Base-by-base conservation (phyloP, 768 basidiomycete genomes). In the Kwoniella dendrophila region DNA sequence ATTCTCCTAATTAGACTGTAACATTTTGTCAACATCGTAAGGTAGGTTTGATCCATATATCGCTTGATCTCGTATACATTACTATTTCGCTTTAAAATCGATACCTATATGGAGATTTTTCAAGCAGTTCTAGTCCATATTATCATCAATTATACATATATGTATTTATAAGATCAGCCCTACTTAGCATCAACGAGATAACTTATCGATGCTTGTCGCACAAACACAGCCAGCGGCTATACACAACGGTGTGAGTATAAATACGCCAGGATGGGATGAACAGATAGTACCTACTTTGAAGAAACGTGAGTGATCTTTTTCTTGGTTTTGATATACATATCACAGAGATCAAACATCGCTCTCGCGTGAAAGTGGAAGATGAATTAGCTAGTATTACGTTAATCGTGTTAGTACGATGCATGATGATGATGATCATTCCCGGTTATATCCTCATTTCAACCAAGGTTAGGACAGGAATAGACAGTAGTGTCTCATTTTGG, bases 261-360 rank as follows among this genome's bases (percentile, higher is more conserved):
- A 44, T 34, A 34, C 47, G 10, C 30, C 47, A 49, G 40, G 34
- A 36, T 71, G 67, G 66, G 66, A 71, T 43, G 66, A 71, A 36
- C 63, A 71, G 58, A 66, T 71, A 10, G 70, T 71, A 26, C 70
- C 70, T 3, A 66, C 67, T 14, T 48, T 71, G 55, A 65, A 63
- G 52, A 60, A 64, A 38, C 66, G 70, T 71, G 64, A 63, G 70
- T 68, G 32, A 2, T 40, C 7, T 16, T 26, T 32, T 47, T 24
- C 27, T 29, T 20, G 27, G n/a, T 56, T 11, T n/a, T 30, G 12
- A 32, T 18, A 38, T n/a, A 2, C 10, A 55, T 8, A 27, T 40
- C 30, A 30, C 14, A 30, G 7, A 18, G 22, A 55, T 56, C 24
- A 40, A 24, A n/a, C n/a, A n/a, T 24, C 4, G 20, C 30, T 16